Conservation (phyloP, 129 eudicot species). For the Pittosporum tobira region DNA sequence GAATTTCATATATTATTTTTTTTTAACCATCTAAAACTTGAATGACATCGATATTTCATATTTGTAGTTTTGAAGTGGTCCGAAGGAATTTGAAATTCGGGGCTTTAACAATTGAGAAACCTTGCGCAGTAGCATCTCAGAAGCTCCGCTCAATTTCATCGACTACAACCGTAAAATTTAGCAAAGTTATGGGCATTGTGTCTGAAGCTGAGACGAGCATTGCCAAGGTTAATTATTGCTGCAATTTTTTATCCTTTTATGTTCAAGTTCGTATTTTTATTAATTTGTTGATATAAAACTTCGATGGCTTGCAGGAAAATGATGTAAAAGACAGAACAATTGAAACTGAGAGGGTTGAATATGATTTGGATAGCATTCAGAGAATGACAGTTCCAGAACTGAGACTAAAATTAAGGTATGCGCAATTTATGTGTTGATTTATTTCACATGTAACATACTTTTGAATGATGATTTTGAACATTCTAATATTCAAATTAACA, state of each 20-base stretch:
- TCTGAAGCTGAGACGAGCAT: background rate
- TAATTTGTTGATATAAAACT: background rate
- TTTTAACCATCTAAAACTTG: background rate
- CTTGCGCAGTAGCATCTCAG: constrained; percentile 5
- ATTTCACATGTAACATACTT: too few species aligned
- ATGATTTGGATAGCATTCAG: constrained; percentile 2
- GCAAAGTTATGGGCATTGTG: background rate
- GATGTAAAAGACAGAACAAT: background rate
- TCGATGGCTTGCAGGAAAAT: background rate
- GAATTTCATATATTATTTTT: too few species aligned
- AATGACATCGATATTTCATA: background rate
- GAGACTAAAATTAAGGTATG: constrained; percentile 6
- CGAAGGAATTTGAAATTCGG: background rate
- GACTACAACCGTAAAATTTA: constrained; percentile 1
- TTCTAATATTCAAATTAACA: too few species aligned
- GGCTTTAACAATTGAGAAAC: background rate
- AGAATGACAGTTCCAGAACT: background rate
- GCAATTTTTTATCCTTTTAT: too few species aligned
- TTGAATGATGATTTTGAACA: too few species aligned
- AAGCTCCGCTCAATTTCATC: constrained; percentile 9
- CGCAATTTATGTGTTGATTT: too few species aligned
- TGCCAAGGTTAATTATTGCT: constrained; percentile 9
- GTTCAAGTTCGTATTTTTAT: too few species aligned
- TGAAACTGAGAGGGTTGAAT: background rate
- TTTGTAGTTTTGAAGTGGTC: constrained; percentile 13